A percentile compares a stretch with the other conserved stretches of the same genome.
Conservation (phyloP, 192 early-diverging fungal genomes). For the Coemansia sp. region DNA sequence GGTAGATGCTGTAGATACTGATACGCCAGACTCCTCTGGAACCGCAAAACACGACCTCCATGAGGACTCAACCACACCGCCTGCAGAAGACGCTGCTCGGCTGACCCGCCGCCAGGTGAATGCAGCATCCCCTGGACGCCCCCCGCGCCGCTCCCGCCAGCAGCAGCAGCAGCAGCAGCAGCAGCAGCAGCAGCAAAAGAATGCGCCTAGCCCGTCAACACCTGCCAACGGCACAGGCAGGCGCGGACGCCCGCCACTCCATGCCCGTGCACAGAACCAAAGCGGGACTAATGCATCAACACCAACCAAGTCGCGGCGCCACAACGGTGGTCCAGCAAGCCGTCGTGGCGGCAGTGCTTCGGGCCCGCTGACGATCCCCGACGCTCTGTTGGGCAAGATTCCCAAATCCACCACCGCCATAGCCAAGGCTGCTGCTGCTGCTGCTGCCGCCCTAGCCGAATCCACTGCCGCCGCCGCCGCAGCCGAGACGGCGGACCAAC, state of each 20-base stretch:
- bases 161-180: too few species aligned
- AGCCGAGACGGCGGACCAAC: neutral
- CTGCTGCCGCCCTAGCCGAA: constrained; percentile 1
- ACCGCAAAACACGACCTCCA: neutral
- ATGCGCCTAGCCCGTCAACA: neutral
- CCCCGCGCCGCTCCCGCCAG: constrained; percentile 14
- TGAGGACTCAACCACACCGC: constrained; percentile 5
- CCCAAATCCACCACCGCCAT: constrained; percentile 1
- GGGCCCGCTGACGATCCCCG: neutral
- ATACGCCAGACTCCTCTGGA: neutral
- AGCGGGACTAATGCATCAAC: neutral
- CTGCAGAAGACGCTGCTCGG: neutral
- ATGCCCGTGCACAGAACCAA: constrained; percentile 8
- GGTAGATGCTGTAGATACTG: neutral
- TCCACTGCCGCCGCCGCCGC: neutral
- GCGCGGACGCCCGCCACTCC: constrained; percentile 24
- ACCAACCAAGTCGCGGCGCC: constrained; percentile 3
- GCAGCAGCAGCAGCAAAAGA: constrained; percentile 5
- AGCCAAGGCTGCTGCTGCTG: neutral
- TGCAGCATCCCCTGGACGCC: neutral
- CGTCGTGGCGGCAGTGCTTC: neutral
- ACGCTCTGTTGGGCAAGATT: neutral
- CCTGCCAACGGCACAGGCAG: constrained; percentile 6
- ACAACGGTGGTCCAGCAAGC: neutral
- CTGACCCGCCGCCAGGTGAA: constrained; percentile 2